Percentiles rank a stretch among this genome's conserved stretches.
Conservation (phyloP, 2,329 filamentous ascomycete genomes). For the Epichloe festucae region DNA sequence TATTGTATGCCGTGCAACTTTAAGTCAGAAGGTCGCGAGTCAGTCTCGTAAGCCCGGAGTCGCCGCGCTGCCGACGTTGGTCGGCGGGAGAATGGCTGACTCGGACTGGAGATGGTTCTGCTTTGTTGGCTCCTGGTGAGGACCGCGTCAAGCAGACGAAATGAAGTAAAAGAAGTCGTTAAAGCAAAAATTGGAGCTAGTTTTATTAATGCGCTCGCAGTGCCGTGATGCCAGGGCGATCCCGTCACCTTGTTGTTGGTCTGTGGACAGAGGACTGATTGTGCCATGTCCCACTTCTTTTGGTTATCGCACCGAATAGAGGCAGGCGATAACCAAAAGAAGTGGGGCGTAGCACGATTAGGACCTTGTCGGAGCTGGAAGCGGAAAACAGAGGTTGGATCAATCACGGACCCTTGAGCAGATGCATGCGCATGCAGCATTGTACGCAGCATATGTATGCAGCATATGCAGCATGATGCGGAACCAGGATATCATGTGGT, state of each 20-base stretch:
- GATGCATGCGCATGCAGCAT: not conserved
- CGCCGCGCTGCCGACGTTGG: not conserved
- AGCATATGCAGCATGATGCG: not conserved
- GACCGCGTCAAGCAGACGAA: not conserved
- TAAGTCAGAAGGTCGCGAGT: not conserved
- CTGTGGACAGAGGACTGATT: not conserved
- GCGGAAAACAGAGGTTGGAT: not conserved
- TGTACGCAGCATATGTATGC: not conserved
- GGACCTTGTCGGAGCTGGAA: not conserved
- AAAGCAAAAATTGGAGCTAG: not conserved
- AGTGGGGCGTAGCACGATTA: too few species aligned
- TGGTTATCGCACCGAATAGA: too few species aligned
- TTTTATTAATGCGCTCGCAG: not conserved
- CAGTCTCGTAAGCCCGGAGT: not conserved
- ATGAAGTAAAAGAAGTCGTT: not conserved
- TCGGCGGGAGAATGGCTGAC: not conserved
- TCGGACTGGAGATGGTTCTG: not conserved
- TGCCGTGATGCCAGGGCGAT: not conserved
- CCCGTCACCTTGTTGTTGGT: not conserved
- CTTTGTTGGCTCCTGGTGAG: not conserved
- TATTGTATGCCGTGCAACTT: not conserved
- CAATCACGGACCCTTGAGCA: not conserved
- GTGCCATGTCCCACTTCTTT: too few species aligned
- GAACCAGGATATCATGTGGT: conserved; percentile 2
- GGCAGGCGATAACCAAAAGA: too few species aligned